Evolutionary conservation across 805 yeast species (phyloP).

Genomic region (Yamadazyma olivae): DNA sequence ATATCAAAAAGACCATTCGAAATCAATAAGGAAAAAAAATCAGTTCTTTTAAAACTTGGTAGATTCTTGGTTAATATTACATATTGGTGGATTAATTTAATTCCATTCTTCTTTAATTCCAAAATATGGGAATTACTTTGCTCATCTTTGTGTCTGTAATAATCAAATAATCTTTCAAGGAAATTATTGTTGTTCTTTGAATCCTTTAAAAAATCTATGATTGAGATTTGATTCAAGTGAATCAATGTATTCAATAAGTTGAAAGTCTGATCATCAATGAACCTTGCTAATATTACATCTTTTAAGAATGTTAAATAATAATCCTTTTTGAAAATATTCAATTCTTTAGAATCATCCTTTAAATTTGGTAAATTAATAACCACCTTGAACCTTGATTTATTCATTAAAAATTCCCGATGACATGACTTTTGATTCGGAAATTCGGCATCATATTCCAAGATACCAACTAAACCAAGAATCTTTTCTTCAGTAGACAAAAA

Average conservation of each 20-base stretch:
- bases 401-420: constrained; percentile 61
- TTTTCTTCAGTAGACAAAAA: constrained; percentile 29
- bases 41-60: constrained; percentile 58
- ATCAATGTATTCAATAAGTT: constrained; percentile 65
- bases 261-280: constrained; percentile 77
- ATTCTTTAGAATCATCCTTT: constrained; percentile 35
- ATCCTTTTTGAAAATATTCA: constrained; percentile 62
- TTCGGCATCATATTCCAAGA: constrained; percentile 85
- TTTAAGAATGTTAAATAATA: constrained; percentile 76
- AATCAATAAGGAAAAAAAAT: constrained; percentile 62
- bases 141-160: constrained; percentile 35
- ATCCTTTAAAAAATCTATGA: constrained; percentile 56
- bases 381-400: constrained; percentile 63
- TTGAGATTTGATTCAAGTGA: constrained; percentile 63
- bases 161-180: constrained; percentile 53
- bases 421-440: constrained; percentile 78
- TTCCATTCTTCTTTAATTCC: constrained; percentile 59
- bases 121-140: neutral
- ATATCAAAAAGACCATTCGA: constrained; percentile 67
- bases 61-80: constrained; percentile 68
- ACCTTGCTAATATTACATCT: constrained; percentile 81
- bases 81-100: constrained; percentile 76
- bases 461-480: constrained; percentile 61
- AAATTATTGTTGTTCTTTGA: constrained; percentile 41
- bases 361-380: constrained; percentile 59